These are phyloP conservation scores for Linderina pennispora DNA, from an alignment of 192 early-diverging fungal genomes.

Conservation along the genomic window DNA sequence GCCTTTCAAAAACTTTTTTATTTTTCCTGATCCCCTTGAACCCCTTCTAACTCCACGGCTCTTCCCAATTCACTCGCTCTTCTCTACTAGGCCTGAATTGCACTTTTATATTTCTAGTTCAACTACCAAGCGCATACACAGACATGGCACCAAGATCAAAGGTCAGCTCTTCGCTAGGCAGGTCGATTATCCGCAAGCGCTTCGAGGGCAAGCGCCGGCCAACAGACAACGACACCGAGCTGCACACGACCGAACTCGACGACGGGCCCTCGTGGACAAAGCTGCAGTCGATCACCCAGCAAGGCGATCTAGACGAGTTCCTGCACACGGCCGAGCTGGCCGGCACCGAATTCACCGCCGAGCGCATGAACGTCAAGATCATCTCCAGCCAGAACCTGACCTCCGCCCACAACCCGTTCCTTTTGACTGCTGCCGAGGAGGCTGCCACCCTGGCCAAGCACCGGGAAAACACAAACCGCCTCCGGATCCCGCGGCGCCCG, in stretches of 20 bases:
- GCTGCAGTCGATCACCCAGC: slow-evolving; percentile 93
- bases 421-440: slow-evolving; percentile 76
- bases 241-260: slow-evolving; percentile 80
- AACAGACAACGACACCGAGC: slow-evolving; percentile 39
- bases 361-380: slow-evolving; percentile 73
- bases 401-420: slow-evolving; percentile 77
- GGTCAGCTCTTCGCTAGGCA: slow-evolving; percentile 35
- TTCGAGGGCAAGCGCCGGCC: slow-evolving; percentile 47
- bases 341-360: slow-evolving; percentile 87
- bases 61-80: too few species aligned
- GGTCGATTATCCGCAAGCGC: slow-evolving; percentile 41
- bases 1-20: too few species aligned
- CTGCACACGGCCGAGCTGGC: slow-evolving; percentile 91
- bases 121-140: not conserved
- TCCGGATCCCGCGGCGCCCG: slow-evolving; percentile 87
- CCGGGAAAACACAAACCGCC: slow-evolving; percentile 60
- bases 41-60: too few species aligned
- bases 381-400: slow-evolving; percentile 56
- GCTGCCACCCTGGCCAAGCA: slow-evolving; percentile 68
- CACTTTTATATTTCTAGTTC: too few species aligned
- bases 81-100: too few species aligned
- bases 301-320: slow-evolving; percentile 96
- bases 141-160: slow-evolving; percentile 30
- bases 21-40: too few species aligned
- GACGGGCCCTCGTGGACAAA: slow-evolving; percentile 80